Evolutionary conservation across 139 green algal genomes (phyloP), one percentile per base, ranked within the genome.

Genomic region (Micromonas commoda): DNA sequence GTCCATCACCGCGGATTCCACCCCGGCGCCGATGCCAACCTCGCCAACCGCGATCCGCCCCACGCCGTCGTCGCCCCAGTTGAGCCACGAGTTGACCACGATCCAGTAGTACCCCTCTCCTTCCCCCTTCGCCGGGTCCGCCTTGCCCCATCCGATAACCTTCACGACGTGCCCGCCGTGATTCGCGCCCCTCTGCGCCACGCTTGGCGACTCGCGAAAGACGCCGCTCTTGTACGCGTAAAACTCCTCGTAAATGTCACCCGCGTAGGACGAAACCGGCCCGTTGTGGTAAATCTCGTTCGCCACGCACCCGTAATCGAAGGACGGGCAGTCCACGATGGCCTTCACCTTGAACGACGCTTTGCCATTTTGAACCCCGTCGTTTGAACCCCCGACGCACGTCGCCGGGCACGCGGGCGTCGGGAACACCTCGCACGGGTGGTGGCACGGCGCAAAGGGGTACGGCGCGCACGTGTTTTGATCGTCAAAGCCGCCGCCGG

Each of bases 161-260:
- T 81, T 73, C 26, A 81, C 34, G 38, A 70, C 76, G 76, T 81
- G 76, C 9, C 76, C 76, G 4, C 76, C 76, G 57, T 76, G 54
- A 9, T 38, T 37, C 38, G 4, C 2, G 1, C 68, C 68, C 20
- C 66, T 26, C 1, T 20, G 23, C n/a, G n/a, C n/a, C n/a, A n/a
- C n/a, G n/a, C n/a, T n/a, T n/a, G n/a, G n/a, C n/a, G 37, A 63
- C 64, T n/a, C 23, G 35, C 24, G 23, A 37, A 61, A 76, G 23
- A 67, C 76, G 2, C 76, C 64, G 2, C 28, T 32, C 26, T 81
- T 38, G 52, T 81, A 81, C 19, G 28, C 19, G 33, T 74, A 74
- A 57, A 81, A 81, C 32, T 66, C 57, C 24, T 76, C 66, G 34
- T 76, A 81, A 2, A 81, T 57, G 23, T 28, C 51, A 0, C 68